These are phyloP conservation scores for Barnettozyma siamensis DNA, from an alignment of 805 yeast genomes.

Conservation along the genomic window DNA sequence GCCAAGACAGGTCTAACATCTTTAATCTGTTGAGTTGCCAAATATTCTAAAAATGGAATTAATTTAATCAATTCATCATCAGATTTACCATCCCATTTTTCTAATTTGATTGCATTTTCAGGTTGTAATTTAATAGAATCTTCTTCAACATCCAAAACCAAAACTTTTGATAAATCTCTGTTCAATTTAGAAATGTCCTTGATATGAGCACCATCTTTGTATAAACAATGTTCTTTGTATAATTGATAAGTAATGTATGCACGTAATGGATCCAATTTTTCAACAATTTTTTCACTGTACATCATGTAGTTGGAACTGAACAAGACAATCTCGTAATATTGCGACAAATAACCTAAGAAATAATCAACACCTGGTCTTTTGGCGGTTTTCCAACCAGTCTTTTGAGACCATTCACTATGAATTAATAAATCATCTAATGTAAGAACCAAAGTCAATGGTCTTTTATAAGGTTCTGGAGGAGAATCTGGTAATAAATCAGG, in stretches of 20 bases:
- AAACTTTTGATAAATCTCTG: slow-evolving; percentile 79
- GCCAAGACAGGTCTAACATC: slow-evolving; percentile 87
- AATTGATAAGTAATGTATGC: slow-evolving; percentile 83
- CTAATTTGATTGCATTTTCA: slow-evolving; percentile 83
- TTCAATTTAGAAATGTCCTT: slow-evolving; percentile 88
- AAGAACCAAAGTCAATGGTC: slow-evolving; percentile 86
- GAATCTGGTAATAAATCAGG: slow-evolving; percentile 89
- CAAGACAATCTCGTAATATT: slow-evolving; percentile 91
- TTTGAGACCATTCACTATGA: slow-evolving; percentile 88
- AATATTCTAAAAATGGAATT: slow-evolving; percentile 90
- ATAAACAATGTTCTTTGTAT: slow-evolving; percentile 81
- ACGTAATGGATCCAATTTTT: slow-evolving; percentile 88
- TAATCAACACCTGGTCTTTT: slow-evolving; percentile 98
- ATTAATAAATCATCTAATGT: slow-evolving; percentile 85
- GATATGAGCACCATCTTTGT: slow-evolving; percentile 81
- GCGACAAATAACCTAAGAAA: slow-evolving; percentile 89
- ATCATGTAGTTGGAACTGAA: slow-evolving; percentile 82
- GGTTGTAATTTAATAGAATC: slow-evolving; percentile 78
- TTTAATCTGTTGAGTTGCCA: slow-evolving; percentile 78
- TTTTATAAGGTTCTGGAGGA: slow-evolving; percentile 86
- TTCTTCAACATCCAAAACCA: slow-evolving; percentile 73
- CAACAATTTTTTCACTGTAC: slow-evolving; percentile 77
- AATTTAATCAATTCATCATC: slow-evolving; percentile 75
- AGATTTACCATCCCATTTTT: slow-evolving; percentile 80
- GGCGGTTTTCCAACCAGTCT: slow-evolving; percentile 96